Conservation (phyloP, 768 basidiomycete species). For the Gymnopilus dilepis region DNA sequence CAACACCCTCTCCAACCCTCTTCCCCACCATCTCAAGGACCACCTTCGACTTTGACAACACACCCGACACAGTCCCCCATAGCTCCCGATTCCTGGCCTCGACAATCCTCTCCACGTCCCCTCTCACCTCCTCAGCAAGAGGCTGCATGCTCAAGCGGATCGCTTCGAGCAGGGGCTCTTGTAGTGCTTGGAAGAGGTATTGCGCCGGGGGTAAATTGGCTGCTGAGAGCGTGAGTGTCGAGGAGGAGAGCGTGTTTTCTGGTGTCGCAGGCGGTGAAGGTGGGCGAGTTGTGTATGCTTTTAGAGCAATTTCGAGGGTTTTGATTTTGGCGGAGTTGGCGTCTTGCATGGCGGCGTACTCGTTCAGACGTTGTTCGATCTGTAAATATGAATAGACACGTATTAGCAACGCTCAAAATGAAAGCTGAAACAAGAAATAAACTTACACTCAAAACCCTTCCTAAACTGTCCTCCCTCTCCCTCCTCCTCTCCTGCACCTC, state of each 20-base stretch:
- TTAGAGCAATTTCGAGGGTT: conserved; percentile 28
- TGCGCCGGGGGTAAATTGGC: background rate
- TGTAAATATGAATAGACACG: background rate
- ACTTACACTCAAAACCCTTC: conserved; percentile 10
- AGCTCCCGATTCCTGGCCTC: conserved; percentile 24
- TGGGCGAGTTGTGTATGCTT: conserved; percentile 26
- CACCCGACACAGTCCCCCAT: conserved; percentile 24
- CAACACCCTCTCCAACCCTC: background rate
- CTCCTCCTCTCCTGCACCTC: conserved; percentile 13
- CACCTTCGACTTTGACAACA: conserved; percentile 21
- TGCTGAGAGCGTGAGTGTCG: background rate
- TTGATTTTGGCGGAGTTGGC: conserved; percentile 20
- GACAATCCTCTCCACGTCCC: conserved; percentile 24
- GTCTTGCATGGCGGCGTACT: conserved; percentile 16
- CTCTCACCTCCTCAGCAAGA: conserved; percentile 21
- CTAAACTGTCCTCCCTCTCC: conserved; percentile 11
- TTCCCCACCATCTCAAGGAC: conserved; percentile 15
- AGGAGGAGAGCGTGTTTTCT: background rate
- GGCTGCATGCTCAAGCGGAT: conserved; percentile 22
- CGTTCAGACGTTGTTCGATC: conserved; percentile 18
- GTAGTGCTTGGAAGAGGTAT: conserved; percentile 25
- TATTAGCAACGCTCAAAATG: too few relatives aligned
- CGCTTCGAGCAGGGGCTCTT: conserved; percentile 21
- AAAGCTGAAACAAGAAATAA: background rate
- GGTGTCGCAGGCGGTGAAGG: conserved; percentile 21